These are phyloP conservation scores for Mucor piriformis DNA, from an alignment of 371 early-diverging fungal species.

Conservation along the genomic window DNA sequence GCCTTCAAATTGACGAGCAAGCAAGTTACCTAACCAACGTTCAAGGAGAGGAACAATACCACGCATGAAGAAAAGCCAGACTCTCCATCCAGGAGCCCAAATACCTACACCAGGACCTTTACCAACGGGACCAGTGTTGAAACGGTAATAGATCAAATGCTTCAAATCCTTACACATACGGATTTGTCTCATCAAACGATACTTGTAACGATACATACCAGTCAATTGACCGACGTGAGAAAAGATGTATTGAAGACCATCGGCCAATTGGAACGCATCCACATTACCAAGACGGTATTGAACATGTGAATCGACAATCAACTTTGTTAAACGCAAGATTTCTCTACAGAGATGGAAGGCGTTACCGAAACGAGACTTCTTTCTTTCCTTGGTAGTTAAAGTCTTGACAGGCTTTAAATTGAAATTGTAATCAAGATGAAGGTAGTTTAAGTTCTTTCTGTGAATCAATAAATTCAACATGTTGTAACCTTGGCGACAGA, in stretches of 20 bases:
- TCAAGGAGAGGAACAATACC: slow-evolving; percentile 98
- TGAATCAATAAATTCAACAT: slow-evolving; percentile 98
- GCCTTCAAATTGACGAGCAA: slow-evolving; percentile 98
- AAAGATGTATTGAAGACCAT: slow-evolving; percentile 98
- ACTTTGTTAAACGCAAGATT: slow-evolving; percentile 96
- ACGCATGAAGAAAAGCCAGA: slow-evolving; percentile 99
- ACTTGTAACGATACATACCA: slow-evolving; percentile 99
- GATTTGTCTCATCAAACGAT: slow-evolving; percentile 97
- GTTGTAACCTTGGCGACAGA: slow-evolving; percentile 98
- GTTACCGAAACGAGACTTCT: slow-evolving; percentile 98
- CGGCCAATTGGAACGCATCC: slow-evolving; percentile 96
- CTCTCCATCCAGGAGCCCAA: slow-evolving; percentile 99
- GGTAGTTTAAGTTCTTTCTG: slow-evolving; percentile 96
- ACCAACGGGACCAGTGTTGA: slow-evolving; percentile 96
- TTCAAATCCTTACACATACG: slow-evolving; percentile 96
- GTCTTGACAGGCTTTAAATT: slow-evolving; percentile 97
- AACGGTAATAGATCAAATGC: slow-evolving; percentile 93
- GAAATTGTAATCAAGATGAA: slow-evolving; percentile 98
- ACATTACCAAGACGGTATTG: slow-evolving; percentile 97
- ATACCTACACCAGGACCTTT: slow-evolving; percentile 98
- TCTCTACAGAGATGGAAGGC: slow-evolving; percentile 97
- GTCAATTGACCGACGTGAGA: slow-evolving; percentile 99
- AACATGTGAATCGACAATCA: slow-evolving; percentile 96
- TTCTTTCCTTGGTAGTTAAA: slow-evolving; percentile 99
- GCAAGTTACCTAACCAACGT: slow-evolving; percentile 96